A percentile compares a stretch with the other conserved stretches of the same genome.
phyloP scores from a whole-genome alignment of 176 grass and related monocot genomes.

The Phragmites australis region DNA sequence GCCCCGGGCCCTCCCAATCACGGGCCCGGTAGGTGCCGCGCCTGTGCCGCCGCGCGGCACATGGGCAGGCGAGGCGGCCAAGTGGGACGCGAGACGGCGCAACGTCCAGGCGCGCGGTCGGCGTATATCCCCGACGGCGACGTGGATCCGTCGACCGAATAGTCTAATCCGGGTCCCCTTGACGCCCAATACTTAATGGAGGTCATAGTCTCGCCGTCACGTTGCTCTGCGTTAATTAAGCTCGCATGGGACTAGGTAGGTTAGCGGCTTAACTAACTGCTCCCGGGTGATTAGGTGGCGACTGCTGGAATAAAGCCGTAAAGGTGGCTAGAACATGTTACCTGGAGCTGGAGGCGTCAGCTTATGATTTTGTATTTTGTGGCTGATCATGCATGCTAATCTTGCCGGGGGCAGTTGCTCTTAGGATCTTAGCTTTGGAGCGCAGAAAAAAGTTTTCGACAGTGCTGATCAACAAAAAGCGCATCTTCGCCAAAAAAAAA shows the following conservation, averaged over 20 bases:
- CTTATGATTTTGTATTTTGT: background rate
- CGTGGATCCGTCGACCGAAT: background rate
- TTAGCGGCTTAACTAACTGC: background rate
- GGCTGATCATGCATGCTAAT: too few species aligned
- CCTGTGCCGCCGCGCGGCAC: slow-evolving; percentile 29
- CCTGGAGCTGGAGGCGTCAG: background rate
- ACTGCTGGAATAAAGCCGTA: too few species aligned
- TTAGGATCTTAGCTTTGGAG: too few species aligned
- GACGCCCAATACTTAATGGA: background rate
- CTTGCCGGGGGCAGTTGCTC: background rate
- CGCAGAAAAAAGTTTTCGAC: too few species aligned
- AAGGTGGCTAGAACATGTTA: background rate
- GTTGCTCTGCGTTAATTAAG: background rate
- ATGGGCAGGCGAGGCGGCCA: slow-evolving; percentile 23
- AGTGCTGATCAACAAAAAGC: too few species aligned
- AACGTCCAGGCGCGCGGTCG: slow-evolving; percentile 8
- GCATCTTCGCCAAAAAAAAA: too few species aligned
- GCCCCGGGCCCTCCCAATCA: background rate
- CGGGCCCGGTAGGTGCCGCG: background rate
- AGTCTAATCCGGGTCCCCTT: background rate
- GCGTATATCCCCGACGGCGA: slow-evolving; percentile 5
- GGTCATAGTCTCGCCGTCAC: background rate
- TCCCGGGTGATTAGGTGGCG: background rate
- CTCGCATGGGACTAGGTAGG: background rate
- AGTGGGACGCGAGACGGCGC: slow-evolving; percentile 15